These are phyloP conservation scores for Xerocomus potaroensis DNA, from an alignment of 768 basidiomycete species.

Conservation along the genomic window DNA sequence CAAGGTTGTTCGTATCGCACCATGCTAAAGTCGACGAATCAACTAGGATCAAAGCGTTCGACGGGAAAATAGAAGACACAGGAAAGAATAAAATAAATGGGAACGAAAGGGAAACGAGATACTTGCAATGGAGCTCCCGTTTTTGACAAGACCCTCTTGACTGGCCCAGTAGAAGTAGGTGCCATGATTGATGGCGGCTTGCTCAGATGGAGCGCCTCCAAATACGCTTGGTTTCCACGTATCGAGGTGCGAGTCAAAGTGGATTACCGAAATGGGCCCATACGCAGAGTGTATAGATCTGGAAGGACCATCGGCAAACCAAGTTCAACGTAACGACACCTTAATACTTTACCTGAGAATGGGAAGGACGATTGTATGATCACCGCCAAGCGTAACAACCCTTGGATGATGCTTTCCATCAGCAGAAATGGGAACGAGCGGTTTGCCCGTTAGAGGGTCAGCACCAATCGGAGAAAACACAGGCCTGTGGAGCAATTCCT, in stretches of 20 bases:
- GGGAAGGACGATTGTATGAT: constrained; percentile 78
- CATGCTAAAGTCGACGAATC: constrained; percentile 56
- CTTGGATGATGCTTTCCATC: constrained; percentile 78
- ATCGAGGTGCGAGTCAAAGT: constrained; percentile 84
- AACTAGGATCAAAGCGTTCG: constrained; percentile 75
- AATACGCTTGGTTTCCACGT: constrained; percentile 76
- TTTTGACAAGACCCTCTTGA: constrained; percentile 74
- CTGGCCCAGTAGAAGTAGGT: constrained; percentile 91
- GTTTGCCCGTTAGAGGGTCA: constrained; percentile 54
- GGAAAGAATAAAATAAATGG: constrained; percentile 9
- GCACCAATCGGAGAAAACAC: constrained; percentile 61
- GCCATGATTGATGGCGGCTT: constrained; percentile 79
- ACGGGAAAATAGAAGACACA: constrained; percentile 6
- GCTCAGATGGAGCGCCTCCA: constrained; percentile 66
- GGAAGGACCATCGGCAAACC: not conserved
- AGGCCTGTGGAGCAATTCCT: constrained; percentile 59
- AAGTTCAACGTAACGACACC: not conserved
- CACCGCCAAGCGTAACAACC: constrained; percentile 80
- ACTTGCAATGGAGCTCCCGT: constrained; percentile 83
- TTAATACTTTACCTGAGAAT: constrained; percentile 35
- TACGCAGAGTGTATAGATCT: constrained; percentile 75
- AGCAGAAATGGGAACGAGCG: constrained; percentile 52
- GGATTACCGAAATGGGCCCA: constrained; percentile 77
- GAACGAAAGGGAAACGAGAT: constrained; percentile 29
- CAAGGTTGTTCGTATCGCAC: constrained; percentile 81